phyloP scores from a whole-genome alignment of 176 grass and related monocot genomes.

The Triticum dicoccoides region DNA sequence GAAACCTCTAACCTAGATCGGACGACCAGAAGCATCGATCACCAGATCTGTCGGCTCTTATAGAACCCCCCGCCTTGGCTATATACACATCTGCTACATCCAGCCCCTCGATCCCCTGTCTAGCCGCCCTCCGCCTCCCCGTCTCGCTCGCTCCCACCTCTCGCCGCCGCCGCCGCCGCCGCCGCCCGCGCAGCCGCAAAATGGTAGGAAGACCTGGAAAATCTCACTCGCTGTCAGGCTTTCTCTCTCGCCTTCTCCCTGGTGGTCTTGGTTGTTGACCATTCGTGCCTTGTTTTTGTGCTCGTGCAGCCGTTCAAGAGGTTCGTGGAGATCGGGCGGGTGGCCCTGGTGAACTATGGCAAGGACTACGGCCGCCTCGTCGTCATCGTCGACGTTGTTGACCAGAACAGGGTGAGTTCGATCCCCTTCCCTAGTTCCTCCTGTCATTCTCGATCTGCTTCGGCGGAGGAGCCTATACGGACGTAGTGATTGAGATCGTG shows the following conservation, averaged over 20 bases:
- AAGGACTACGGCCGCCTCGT: slow-evolving; percentile 88
- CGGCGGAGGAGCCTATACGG: not conserved
- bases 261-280: not conserved
- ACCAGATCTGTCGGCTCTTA: slow-evolving; percentile 14
- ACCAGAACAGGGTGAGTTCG: slow-evolving; percentile 68
- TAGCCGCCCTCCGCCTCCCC: not conserved
- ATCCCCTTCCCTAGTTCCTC: not conserved
- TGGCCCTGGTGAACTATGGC: slow-evolving; percentile 83
- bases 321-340: slow-evolving; percentile 89
- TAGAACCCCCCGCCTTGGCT: not conserved
- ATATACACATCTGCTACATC: slow-evolving; percentile 18
- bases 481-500: not conserved
- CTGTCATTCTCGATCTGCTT: not conserved
- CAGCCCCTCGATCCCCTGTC: slow-evolving; percentile 9
- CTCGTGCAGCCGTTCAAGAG: slow-evolving; percentile 68
- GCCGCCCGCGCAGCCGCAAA: slow-evolving; percentile 8
- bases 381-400: slow-evolving; percentile 82
- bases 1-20: slow-evolving; percentile 38
- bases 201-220: slow-evolving; percentile 32
- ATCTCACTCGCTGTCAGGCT: not conserved
- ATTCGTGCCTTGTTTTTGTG: not conserved
- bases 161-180: not conserved
- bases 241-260: not conserved
- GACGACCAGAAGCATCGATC: not conserved
- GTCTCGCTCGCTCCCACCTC: too few species aligned